Conservation (phyloP, 257 asterid species). For the Voacanga thouarsii region DNA sequence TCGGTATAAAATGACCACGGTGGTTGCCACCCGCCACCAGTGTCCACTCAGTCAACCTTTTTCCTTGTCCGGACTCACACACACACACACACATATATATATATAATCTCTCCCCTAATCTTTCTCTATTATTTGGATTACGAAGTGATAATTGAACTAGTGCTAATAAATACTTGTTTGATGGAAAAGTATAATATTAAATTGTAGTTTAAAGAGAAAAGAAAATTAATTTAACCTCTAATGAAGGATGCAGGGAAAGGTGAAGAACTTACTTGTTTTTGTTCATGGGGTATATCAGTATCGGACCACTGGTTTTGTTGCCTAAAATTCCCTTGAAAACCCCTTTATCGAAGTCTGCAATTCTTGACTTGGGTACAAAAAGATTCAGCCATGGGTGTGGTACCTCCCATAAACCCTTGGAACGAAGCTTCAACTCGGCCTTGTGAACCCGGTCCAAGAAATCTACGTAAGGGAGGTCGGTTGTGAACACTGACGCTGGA, state of each 20-base stretch:
- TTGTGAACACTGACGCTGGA: slow-evolving; percentile 55
- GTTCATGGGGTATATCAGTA: slow-evolving; percentile 81
- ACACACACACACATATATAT: too few species aligned
- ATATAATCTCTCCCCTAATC: too few species aligned
- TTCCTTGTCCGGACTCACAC: not conserved
- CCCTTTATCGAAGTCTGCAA: slow-evolving; percentile 60
- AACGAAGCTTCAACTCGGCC: slow-evolving; percentile 66
- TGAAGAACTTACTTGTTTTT: slow-evolving; percentile 58
- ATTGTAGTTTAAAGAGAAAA: too few species aligned
- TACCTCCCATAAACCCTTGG: slow-evolving; percentile 80
- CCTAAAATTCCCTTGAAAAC: slow-evolving; percentile 79
- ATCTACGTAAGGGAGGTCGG: slow-evolving; percentile 66
- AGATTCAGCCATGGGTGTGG: slow-evolving; percentile 92
- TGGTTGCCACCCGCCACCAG: not conserved
- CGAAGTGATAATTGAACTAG: too few species aligned
- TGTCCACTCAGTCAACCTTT: not conserved
- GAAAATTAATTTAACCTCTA: too few species aligned
- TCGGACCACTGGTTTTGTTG: slow-evolving; percentile 69
- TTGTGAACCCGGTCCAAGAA: slow-evolving; percentile 87
- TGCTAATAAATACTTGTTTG: too few species aligned
- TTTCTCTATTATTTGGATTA: too few species aligned
- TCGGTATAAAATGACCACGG: not conserved
- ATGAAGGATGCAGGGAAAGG: too few species aligned
- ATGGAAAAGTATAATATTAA: too few species aligned
- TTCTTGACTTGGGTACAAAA: slow-evolving; percentile 71